These are phyloP conservation scores for Erysimum cheiri DNA, from an alignment of 441 rosid species.

Conservation along the genomic window DNA sequence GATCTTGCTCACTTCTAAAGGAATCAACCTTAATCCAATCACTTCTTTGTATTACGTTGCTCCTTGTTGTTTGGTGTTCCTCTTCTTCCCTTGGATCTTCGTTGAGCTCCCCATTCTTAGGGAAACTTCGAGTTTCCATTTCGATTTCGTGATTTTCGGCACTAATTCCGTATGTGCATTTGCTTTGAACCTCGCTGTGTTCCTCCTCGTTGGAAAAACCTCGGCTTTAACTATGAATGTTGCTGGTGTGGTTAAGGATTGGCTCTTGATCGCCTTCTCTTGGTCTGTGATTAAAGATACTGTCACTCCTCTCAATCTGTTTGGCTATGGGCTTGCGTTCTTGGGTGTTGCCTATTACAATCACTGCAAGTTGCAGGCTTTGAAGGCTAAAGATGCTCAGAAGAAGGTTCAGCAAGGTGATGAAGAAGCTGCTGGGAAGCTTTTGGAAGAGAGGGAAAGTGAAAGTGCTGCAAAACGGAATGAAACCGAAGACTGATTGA, in stretches of 20 bases:
- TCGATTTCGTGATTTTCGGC: constrained; percentile 83
- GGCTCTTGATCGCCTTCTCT: constrained; percentile 93
- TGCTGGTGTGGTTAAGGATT: constrained; percentile 97
- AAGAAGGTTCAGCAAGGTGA: constrained; percentile 74
- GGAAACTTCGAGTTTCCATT: constrained; percentile 81
- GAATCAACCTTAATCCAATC: constrained; percentile 82
- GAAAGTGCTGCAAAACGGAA: constrained; percentile 57
- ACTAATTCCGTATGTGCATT: constrained; percentile 92
- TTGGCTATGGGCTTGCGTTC: constrained; percentile 88
- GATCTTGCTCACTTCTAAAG: constrained; percentile 90
- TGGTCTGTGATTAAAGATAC: constrained; percentile 98
- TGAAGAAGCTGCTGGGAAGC: constrained; percentile 73
- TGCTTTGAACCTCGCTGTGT: constrained; percentile 92
- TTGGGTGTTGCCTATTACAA: constrained; percentile 94
- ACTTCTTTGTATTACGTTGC: constrained; percentile 91
- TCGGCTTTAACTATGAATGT: constrained; percentile 98
- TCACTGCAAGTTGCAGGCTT: constrained; percentile 85
- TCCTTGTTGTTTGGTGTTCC: constrained; percentile 85
- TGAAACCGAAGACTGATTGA: constrained; percentile 60
- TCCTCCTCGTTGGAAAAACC: constrained; percentile 92
- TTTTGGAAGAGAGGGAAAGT: constrained; percentile 81
- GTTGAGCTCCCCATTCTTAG: constrained; percentile 74
- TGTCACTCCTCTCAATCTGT: constrained; percentile 79
- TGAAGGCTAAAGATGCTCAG: constrained; percentile 88
- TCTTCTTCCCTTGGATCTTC: constrained; percentile 86